Evolutionary conservation across 139 green algal genomes (phyloP).

Genomic region (Dunaliella primolecta): DNA sequence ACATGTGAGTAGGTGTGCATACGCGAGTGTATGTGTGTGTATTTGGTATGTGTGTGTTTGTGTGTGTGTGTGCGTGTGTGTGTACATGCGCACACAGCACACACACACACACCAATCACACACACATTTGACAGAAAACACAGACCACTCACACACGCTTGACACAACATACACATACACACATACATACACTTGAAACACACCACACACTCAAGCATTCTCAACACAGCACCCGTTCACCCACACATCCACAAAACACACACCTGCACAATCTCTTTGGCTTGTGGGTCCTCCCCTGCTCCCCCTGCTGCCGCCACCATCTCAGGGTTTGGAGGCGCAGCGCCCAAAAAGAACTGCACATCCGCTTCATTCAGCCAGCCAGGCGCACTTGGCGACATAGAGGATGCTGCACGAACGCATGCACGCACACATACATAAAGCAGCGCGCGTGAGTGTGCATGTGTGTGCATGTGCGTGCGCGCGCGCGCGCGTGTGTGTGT

Average conservation of each 20-base stretch:
- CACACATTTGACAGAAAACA: too few relatives aligned
- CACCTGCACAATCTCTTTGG: slow-evolving; percentile 19
- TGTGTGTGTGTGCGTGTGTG: too few relatives aligned
- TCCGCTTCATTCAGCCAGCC: slow-evolving; percentile 66
- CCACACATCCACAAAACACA: neutral
- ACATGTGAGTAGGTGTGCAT: neutral
- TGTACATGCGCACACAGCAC: too few relatives aligned
- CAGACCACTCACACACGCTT: too few relatives aligned
- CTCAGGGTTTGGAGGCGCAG: slow-evolving; percentile 25
- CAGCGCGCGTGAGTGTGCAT: neutral
- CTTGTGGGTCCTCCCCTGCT: slow-evolving; percentile 15
- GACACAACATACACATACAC: too few relatives aligned
- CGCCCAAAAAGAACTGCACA: slow-evolving; percentile 64
- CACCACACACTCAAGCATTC: too few relatives aligned
- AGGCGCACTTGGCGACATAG: neutral
- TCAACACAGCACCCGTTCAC: neutral
- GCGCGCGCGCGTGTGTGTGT: too few relatives aligned
- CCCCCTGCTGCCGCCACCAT: slow-evolving; percentile 21
- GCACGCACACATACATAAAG: neutral
- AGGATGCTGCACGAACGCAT: neutral
- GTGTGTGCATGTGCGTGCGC: too few relatives aligned
- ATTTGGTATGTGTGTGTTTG: neutral
- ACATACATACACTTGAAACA: too few relatives aligned
- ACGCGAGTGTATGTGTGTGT: too few relatives aligned
- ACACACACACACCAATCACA: too few relatives aligned